Evolutionary conservation across 768 basidiomycete species (phyloP).

Genomic region (Hygrocybe punicea): DNA sequence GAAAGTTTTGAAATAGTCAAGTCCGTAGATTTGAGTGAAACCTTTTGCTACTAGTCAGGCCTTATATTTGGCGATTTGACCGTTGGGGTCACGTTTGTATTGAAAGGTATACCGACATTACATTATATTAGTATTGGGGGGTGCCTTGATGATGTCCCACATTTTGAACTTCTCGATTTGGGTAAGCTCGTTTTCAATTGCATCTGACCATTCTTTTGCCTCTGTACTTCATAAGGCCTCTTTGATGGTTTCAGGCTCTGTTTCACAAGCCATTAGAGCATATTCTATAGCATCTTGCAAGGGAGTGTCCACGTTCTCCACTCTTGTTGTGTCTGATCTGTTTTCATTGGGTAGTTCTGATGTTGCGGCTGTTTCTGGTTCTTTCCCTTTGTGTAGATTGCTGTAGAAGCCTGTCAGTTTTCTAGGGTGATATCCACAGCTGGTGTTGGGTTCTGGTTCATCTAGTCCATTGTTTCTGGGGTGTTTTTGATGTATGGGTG

Average conservation of each 20-base stretch:
- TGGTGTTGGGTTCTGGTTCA: background rate
- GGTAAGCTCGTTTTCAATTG: slow-evolving; percentile 2
- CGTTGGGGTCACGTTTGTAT: slow-evolving; percentile 1
- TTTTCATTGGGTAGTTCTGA: background rate
- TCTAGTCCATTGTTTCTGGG: background rate
- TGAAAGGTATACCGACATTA: slow-evolving; percentile 3
- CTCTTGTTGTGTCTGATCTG: background rate
- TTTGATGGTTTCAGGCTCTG: slow-evolving; percentile 1
- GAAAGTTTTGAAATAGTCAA: slow-evolving; percentile 33
- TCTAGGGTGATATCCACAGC: background rate
- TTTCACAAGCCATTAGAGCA: background rate
- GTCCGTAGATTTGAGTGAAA: slow-evolving; percentile 34
- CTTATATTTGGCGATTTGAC: slow-evolving; percentile 1
- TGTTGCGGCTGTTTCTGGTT: background rate
- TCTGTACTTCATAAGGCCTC: background rate
- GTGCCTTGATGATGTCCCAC: slow-evolving; percentile 6
- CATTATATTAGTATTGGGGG: background rate
- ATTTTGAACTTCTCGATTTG: slow-evolving; percentile 4
- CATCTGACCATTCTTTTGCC: slow-evolving; percentile 11
- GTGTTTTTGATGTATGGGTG: background rate
- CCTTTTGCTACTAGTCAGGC: slow-evolving; percentile 21
- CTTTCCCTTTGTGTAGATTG: background rate
- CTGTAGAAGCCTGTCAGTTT: slow-evolving; percentile 3
- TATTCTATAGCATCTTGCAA: background rate
- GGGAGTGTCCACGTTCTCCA: background rate